phyloP scores from a whole-genome alignment of 2,329 filamentous ascomycete genomes.

The Phyllosticta ampelicida region DNA sequence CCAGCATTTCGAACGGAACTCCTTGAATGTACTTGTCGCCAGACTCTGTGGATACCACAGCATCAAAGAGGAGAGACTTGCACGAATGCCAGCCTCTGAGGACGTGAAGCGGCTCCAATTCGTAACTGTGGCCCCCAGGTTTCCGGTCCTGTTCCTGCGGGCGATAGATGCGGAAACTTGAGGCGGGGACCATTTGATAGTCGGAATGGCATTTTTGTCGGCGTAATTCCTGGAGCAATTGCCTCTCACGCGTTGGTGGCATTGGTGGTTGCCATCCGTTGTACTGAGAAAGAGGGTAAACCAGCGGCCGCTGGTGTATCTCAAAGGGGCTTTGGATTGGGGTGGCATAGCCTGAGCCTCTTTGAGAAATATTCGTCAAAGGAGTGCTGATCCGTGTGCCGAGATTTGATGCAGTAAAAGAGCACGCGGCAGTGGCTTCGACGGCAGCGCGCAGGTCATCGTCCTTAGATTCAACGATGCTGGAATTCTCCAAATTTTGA shows the following conservation, averaged over 20 bases:
- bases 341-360: neutral
- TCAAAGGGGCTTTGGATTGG: neutral
- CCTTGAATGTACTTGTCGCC: constrained; percentile 41
- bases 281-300: neutral
- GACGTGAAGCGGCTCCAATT: constrained; percentile 11
- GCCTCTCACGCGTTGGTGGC: neutral
- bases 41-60: constrained; percentile 35
- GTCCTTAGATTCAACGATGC: too few relatives aligned
- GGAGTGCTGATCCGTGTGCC: neutral
- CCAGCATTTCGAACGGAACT: constrained; percentile 47
- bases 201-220: neutral
- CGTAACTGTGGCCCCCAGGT: constrained; percentile 7
- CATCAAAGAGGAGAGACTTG: constrained; percentile 19
- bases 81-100: neutral
- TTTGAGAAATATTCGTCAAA: neutral
- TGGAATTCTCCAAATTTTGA: too few relatives aligned
- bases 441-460: too few relatives aligned
- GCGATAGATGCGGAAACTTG: constrained; percentile 2
- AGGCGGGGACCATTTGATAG: neutral
- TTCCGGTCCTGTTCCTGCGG: neutral
- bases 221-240: neutral
- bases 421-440: neutral
- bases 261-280: neutral
- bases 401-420: neutral
- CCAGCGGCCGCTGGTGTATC: neutral